These are phyloP conservation scores for Lobosporangium transversale DNA, from an alignment of 192 early-diverging fungal species.

Conservation along the genomic window DNA sequence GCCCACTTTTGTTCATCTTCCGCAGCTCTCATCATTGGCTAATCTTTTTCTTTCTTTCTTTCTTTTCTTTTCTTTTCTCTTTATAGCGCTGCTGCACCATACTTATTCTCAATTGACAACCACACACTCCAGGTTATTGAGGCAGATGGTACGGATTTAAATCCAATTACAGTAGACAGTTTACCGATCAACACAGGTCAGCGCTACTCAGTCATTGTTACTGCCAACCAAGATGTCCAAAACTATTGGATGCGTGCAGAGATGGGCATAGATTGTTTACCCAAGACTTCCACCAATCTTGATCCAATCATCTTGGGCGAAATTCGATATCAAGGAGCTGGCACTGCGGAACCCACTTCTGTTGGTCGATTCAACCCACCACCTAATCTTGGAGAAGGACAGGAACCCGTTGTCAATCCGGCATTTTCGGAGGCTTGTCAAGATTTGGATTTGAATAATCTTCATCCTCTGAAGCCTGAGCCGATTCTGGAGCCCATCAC, in stretches of 20 bases:
- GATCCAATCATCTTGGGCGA: slow-evolving; percentile 44
- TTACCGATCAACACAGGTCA: slow-evolving; percentile 59
- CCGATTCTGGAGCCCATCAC: slow-evolving; percentile 40
- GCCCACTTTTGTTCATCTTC: too few species aligned
- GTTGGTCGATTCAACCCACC: slow-evolving; percentile 21
- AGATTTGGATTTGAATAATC: slow-evolving; percentile 31
- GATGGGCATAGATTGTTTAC: slow-evolving; percentile 50
- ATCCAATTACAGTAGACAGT: slow-evolving; percentile 44
- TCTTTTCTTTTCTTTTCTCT: background rate
- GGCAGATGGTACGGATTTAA: slow-evolving; percentile 66
- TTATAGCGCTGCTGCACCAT: slow-evolving; percentile 65
- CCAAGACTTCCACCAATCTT: slow-evolving; percentile 27
- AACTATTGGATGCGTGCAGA: slow-evolving; percentile 61
- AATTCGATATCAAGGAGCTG: slow-evolving; percentile 57
- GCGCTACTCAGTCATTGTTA: slow-evolving; percentile 61
- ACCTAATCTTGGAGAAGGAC: background rate
- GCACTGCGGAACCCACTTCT: slow-evolving; percentile 29
- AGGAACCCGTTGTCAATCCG: slow-evolving; percentile 10
- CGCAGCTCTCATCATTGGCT: too few species aligned
- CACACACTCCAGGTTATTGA: slow-evolving; percentile 77
- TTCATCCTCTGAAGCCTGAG: slow-evolving; percentile 32
- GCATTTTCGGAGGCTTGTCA: slow-evolving; percentile 37
- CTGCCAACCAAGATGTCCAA: slow-evolving; percentile 52
- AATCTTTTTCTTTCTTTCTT: background rate
- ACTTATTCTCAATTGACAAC: slow-evolving; percentile 74